Conservation (phyloP, 495 filamentous ascomycete species). For the Aspergillus bertholletiae region DNA sequence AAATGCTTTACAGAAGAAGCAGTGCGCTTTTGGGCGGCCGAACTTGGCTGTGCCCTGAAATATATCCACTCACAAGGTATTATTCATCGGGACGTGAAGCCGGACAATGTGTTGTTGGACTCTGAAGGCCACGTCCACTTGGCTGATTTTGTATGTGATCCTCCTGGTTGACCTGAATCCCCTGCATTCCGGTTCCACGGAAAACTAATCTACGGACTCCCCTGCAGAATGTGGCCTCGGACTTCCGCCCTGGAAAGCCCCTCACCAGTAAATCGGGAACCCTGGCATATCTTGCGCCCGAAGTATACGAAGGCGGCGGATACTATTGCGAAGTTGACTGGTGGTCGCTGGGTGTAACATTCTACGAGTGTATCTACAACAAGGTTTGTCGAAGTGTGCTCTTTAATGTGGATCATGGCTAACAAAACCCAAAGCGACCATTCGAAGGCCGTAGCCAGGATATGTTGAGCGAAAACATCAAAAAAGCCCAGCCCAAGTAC, state of each 20-base stretch:
- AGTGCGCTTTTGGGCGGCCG: slow-evolving; percentile 92
- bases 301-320: slow-evolving; percentile 86
- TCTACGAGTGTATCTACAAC: slow-evolving; percentile 99
- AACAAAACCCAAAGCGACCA: slow-evolving; percentile 59
- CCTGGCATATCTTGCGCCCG: slow-evolving; percentile 90
- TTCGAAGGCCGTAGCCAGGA: slow-evolving; percentile 87
- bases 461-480: slow-evolving; percentile 73
- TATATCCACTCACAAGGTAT: slow-evolving; percentile 93
- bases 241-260: slow-evolving; percentile 75
- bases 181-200: not conserved
- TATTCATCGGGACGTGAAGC: slow-evolving; percentile 95
- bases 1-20: slow-evolving; percentile 98
- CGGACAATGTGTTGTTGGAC: slow-evolving; percentile 93
- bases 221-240: slow-evolving; percentile 88
- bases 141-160: slow-evolving; percentile 82
- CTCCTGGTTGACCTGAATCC: slow-evolving; percentile 8
- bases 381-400: slow-evolving; percentile 57
- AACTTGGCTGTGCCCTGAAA: slow-evolving; percentile 85
- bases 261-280: slow-evolving; percentile 96
- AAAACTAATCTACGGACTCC: slow-evolving; percentile 9
- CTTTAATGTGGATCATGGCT: slow-evolving; percentile 14
- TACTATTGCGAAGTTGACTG: slow-evolving; percentile 90
- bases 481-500: slow-evolving; percentile 78
- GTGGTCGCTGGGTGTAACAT: slow-evolving; percentile 96
- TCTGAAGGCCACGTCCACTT: slow-evolving; percentile 95